Evolutionary conservation across 164 flowering plant species (phyloP).

Genomic region (Tetracentron sinense): DNA sequence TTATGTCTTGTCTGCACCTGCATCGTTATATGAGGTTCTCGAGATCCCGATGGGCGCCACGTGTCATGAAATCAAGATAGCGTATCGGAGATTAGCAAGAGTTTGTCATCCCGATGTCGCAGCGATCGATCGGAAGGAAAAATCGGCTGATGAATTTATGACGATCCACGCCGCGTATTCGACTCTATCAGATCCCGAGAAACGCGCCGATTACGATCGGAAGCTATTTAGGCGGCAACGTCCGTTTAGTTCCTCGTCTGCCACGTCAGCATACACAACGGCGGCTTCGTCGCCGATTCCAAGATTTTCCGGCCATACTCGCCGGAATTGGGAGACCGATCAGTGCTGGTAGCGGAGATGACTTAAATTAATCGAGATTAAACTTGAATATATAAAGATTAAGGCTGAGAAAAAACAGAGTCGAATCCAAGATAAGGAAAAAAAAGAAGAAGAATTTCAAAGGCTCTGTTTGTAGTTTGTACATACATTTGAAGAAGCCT

Average conservation of each 20-base stretch:
- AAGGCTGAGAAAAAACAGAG: too few relatives aligned
- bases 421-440: too few relatives aligned
- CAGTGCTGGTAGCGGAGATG: slow-evolving; percentile 46
- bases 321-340: slow-evolving; percentile 49
- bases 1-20: background rate
- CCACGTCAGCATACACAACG: slow-evolving; percentile 4
- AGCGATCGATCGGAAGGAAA: slow-evolving; percentile 23
- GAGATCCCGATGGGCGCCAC: slow-evolving; percentile 41
- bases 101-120: slow-evolving; percentile 56
- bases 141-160: slow-evolving; percentile 44
- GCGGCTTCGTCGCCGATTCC: slow-evolving; percentile 2
- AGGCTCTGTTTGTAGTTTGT: too few relatives aligned
- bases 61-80: slow-evolving; percentile 46
- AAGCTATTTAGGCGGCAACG: slow-evolving; percentile 18
- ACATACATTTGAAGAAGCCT: too few relatives aligned
- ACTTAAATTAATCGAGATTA: too few relatives aligned
- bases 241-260: slow-evolving; percentile 1
- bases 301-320: slow-evolving; percentile 8
- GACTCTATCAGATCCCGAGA: slow-evolving; percentile 50
- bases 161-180: slow-evolving; percentile 49
- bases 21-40: slow-evolving; percentile 36
- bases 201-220: slow-evolving; percentile 52
- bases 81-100: slow-evolving; percentile 50
- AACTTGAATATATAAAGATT: too few relatives aligned
- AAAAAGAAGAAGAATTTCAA: too few relatives aligned